Conservation (phyloP, 2,329 filamentous ascomycete genomes). For the Monilinia fructicola region DNA sequence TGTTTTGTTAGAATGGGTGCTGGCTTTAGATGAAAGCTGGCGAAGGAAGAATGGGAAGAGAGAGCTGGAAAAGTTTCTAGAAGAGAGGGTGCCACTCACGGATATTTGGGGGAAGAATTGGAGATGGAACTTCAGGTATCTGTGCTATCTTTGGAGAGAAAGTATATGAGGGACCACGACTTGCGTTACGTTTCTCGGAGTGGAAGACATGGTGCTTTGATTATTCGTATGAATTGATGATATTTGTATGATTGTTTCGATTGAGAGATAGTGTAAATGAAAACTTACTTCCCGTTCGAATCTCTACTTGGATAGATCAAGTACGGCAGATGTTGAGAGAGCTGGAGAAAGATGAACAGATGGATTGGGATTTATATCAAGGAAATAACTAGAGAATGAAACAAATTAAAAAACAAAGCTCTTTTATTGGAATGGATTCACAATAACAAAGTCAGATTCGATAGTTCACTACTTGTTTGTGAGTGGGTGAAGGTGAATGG, state of each 20-base stretch:
- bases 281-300: background rate
- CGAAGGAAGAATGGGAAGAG: no score
- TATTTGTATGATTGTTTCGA: background rate
- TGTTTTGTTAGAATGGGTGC: background rate
- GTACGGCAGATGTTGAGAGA: background rate
- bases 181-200: conserved; percentile 12
- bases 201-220: conserved; percentile 1
- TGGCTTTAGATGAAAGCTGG: background rate
- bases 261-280: background rate
- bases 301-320: background rate
- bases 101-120: conserved; percentile 9
- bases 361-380: background rate
- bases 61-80: no score
- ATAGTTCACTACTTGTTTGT: background rate
- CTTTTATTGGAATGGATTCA: background rate
- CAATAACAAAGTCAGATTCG: background rate
- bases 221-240: background rate
- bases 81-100: background rate
- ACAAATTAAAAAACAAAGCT: background rate
- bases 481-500: background rate
- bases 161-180: conserved; percentile 10
- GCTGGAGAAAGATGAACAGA: background rate
- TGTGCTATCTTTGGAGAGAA: conserved; percentile 11
- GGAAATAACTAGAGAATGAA: background rate
- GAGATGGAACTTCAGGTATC: conserved; percentile 12